A percentile compares a stretch with the other conserved stretches of the same genome.
phyloP scores from a whole-genome alignment of 2,329 filamentous ascomycete genomes.

The Tothia fuscella region DNA sequence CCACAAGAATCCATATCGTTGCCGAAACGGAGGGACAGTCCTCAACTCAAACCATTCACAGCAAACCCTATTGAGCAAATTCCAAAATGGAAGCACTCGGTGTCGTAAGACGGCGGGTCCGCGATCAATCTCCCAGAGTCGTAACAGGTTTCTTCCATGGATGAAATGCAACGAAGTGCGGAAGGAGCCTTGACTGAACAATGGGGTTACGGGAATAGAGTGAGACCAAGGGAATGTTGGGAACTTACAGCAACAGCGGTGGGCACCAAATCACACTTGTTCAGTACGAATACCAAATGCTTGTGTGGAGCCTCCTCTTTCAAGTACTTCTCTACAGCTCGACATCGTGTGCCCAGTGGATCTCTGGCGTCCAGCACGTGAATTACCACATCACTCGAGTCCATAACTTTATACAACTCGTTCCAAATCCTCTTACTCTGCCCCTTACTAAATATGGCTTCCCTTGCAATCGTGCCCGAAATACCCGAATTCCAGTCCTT shows the following conservation, averaged over 20 bases:
- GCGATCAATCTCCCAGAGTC: constrained; percentile 90
- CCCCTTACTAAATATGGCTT: constrained; percentile 83
- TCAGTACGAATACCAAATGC: constrained; percentile 79
- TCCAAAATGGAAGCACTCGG: constrained; percentile 79
- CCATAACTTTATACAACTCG: constrained; percentile 89
- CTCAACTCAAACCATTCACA: constrained; percentile 98
- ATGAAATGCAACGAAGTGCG: constrained; percentile 42
- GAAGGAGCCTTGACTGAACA: constrained; percentile 84
- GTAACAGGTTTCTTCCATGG: constrained; percentile 92
- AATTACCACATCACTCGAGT: constrained; percentile 78
- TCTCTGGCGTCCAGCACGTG: constrained; percentile 86
- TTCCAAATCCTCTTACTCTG: constrained; percentile 97
- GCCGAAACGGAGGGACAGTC: constrained; percentile 52
- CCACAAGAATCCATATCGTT: constrained; percentile 49
- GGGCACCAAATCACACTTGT: constrained; percentile 88
- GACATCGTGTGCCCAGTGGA: constrained; percentile 82
- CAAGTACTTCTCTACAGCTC: constrained; percentile 86
- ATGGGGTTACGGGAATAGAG: constrained; percentile 39
- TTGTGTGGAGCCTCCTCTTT: constrained; percentile 94
- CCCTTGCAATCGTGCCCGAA: constrained; percentile 32
- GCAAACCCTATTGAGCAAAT: constrained; percentile 55
- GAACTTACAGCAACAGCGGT: constrained; percentile 86
- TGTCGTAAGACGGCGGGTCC: constrained; percentile 58
- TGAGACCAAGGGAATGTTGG: constrained; percentile 6
- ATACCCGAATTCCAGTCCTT: constrained; percentile 25